Conservation (phyloP, 345 rosid genomes). For the Eucalyptus fibrosa region DNA sequence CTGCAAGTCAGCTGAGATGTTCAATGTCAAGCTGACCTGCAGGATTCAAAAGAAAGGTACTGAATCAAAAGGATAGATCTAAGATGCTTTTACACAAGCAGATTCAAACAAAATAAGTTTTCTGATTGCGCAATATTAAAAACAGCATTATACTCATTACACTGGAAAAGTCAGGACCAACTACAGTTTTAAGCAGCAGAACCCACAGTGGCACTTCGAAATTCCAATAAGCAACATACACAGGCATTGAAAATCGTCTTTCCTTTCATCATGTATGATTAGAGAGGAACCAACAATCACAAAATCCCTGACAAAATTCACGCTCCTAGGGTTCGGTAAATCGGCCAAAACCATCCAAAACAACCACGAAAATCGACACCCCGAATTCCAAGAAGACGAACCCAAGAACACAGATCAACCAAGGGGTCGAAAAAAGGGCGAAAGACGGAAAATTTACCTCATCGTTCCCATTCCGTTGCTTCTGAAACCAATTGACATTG, state of each 20-base stretch:
- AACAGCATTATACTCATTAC: background rate
- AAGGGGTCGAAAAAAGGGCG: background rate
- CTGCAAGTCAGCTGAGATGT: constrained; percentile 81
- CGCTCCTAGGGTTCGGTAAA: background rate
- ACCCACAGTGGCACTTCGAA: background rate
- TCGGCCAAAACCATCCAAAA: background rate
- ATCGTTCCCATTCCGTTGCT: constrained; percentile 80
- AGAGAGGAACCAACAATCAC: background rate
- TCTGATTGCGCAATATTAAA: background rate
- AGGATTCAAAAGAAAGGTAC: background rate
- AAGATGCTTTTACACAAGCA: background rate
- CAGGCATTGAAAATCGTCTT: background rate
- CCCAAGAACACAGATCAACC: background rate
- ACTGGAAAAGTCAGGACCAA: background rate
- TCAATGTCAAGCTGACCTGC: constrained; percentile 85
- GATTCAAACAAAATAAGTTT: background rate
- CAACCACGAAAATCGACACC: background rate
- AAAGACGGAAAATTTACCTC: constrained; percentile 36
- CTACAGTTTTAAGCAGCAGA: background rate
- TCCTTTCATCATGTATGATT: background rate
- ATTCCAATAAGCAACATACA: background rate
- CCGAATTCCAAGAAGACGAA: background rate
- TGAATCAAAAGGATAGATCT: background rate
- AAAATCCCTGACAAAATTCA: background rate
- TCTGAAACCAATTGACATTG: constrained; percentile 78